Evolutionary conservation across 1,139 yeast species (phyloP).

Genomic region (Suhomyces atakaporum): DNA sequence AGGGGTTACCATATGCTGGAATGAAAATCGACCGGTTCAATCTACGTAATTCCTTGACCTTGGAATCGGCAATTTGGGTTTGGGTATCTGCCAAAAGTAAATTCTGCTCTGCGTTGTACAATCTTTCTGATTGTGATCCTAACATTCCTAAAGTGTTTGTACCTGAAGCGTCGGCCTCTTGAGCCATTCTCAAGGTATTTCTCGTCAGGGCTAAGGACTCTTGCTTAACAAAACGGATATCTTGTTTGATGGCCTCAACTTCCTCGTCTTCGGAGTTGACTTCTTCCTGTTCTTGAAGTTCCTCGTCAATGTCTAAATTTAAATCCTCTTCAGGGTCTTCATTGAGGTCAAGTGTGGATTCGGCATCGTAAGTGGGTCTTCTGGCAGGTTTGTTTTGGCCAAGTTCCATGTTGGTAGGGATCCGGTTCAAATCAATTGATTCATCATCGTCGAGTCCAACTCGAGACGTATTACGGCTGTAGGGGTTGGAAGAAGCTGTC

Average conservation of each 20-base stretch:
- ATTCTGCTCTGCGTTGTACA: slow-evolving; percentile 77
- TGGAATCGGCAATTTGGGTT: slow-evolving; percentile 78
- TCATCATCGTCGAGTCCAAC: slow-evolving; percentile 29
- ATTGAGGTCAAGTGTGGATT: slow-evolving; percentile 35
- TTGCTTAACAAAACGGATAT: slow-evolving; percentile 82
- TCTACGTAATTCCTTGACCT: slow-evolving; percentile 77
- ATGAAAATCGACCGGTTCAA: slow-evolving; percentile 82
- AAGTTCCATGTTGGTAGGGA: slow-evolving; percentile 40
- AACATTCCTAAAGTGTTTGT: slow-evolving; percentile 87
- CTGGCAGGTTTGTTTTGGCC: slow-evolving; percentile 29
- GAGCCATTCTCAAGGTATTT: slow-evolving; percentile 84
- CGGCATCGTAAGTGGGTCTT: slow-evolving; percentile 26
- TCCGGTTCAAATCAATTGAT: slow-evolving; percentile 44
- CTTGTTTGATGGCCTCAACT: slow-evolving; percentile 83
- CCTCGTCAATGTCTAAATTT: slow-evolving; percentile 40
- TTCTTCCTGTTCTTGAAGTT: slow-evolving; percentile 47
- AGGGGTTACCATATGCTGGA: slow-evolving; percentile 82
- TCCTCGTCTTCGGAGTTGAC: slow-evolving; percentile 74
- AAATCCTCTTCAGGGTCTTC: slow-evolving; percentile 45
- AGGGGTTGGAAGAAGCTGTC: slow-evolving; percentile 10
- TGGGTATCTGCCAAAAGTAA: slow-evolving; percentile 79
- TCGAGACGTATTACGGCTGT: slow-evolving; percentile 10
- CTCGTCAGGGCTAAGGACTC: slow-evolving; percentile 85
- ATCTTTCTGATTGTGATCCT: slow-evolving; percentile 87
- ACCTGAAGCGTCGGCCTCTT: slow-evolving; percentile 90